Evolutionary conservation across 805 yeast species (phyloP), one percentile per base, ranked within the genome.

Genomic region (Pichia gijzeniarum): DNA sequence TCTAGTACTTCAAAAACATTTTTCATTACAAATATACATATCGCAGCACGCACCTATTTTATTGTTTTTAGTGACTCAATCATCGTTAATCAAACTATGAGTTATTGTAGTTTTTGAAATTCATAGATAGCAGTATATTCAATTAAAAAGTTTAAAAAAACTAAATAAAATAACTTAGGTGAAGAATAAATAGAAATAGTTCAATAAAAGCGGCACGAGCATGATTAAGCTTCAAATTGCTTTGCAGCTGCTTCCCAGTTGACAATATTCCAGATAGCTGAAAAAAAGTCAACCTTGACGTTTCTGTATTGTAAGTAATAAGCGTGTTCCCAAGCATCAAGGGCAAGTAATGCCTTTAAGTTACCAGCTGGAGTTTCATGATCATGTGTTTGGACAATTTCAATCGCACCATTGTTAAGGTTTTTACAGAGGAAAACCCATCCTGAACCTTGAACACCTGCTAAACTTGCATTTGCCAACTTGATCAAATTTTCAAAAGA

Each of bases 291-390:
- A 38, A 67, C 95, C 75, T 89, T 88, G 63, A 82, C 89, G 71
- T 88, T 88, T 71, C 85, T 82, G 74, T 88, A 88, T 69, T 88
- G 96, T 68, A 89, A 74, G 76, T 88, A 88, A 75, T 88, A 88
- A 45, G 96, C 96, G 62, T 88, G 96, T 69, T 88, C 96, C 96
- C 96, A 88, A 49, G 95, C 95, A 59, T 88, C 96, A 62, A 88
- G 85, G 44, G 95, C 96, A 46, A 89, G 75, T 58, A 89, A 69
- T 38, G 96, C 95, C 39, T 76, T 70, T 63, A 78, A 73, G 9
- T 77, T 63, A 40, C 86, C 85, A 40, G 80, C 71, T 35, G 85
- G 88, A 16, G 93, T 85, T 68, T 88, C 96, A 70, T 88, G 96
- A 74, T 88, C 88, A 55, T 79, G 72, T 55, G 86, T 84, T 64